Evolutionary conservation across 2,329 filamentous ascomycete genomes (phyloP), one percentile per base, ranked within the genome.

Genomic region (Sporothrix globosa): DNA sequence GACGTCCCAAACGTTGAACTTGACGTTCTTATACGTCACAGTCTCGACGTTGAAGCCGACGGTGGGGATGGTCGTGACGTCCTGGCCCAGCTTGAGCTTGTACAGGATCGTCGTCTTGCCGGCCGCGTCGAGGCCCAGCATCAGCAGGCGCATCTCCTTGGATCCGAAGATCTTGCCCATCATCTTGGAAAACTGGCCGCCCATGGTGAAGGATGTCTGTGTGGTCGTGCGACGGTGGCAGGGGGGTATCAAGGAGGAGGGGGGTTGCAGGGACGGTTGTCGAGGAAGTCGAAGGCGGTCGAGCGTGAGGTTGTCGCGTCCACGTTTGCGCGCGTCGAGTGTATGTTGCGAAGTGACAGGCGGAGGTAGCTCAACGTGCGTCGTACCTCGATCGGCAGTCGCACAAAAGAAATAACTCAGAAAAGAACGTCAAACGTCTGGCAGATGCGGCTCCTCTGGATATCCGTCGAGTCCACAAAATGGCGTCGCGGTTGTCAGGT

Each of bases 1-100:
- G 72, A 98, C 95, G 85, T 98, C 95, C 95, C 95, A 98, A 74
- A 98, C 95, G 78, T 96, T 98, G 86, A 98, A 98, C 83, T 97
- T 96, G 83, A 97, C 94, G 82, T 98, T 98, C 88, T 97, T 97
- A 86, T 97, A 97, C 76, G 94, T 96, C 77, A 98, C 94, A 4
- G 93, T 97, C 86, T 98, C 95, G 82, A 98, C 96, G 87, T 98
- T 98, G 88, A 98, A 98, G 76, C 95, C 96, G 77, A 99, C 96
- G 46, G 96, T 99, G 61, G 96, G 96, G 79, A 98, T 98, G 68
- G 96, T 98, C 73, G 96, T 98, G 77, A 98, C 94, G 80, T 97
- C 94, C 86, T 98, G 93, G 82, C 95, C 94, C 72, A 98, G 90
- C 88, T 98, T 98, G 79, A 99, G 88, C 87, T 97, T 98, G 88